phyloP scores from a whole-genome alignment of 345 rosid species.

The Luvunga scandens region DNA sequence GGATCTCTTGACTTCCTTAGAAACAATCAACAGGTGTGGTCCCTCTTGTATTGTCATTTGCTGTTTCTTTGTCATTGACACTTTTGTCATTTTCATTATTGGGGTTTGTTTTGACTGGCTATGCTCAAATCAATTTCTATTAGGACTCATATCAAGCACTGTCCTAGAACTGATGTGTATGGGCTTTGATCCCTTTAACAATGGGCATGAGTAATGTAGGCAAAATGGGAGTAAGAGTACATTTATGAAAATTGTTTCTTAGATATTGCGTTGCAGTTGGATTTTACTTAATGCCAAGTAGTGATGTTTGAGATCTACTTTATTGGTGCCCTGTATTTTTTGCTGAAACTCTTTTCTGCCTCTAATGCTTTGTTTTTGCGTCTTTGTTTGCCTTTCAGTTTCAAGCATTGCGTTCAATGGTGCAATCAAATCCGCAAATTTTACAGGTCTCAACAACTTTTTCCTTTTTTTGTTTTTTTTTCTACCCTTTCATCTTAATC shows the following conservation, averaged over 20 bases:
- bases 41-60: constrained; percentile 5
- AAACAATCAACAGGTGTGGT: constrained; percentile 78
- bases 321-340: not conserved
- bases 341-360: not conserved
- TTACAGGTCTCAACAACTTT: constrained; percentile 54
- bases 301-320: not conserved
- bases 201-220: not conserved
- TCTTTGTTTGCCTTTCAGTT: constrained; percentile 45
- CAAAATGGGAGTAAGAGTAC: not conserved
- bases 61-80: not conserved
- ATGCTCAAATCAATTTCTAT: not conserved
- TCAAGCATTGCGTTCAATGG: constrained; percentile 91
- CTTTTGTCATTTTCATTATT: not conserved
- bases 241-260: not conserved
- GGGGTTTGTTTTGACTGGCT: not conserved
- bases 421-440: constrained; percentile 95
- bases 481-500: not conserved
- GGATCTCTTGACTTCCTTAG: constrained; percentile 92
- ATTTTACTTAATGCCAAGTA: not conserved
- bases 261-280: not conserved
- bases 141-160: not conserved
- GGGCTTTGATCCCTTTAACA: not conserved
- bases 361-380: not conserved
- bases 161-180: not conserved
- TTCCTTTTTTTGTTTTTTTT: not conserved